A percentile compares a stretch with the other conserved stretches of the same genome.
phyloP scores from a whole-genome alignment of 352 stramenopile species.

The Phytophthora parvispora region DNA sequence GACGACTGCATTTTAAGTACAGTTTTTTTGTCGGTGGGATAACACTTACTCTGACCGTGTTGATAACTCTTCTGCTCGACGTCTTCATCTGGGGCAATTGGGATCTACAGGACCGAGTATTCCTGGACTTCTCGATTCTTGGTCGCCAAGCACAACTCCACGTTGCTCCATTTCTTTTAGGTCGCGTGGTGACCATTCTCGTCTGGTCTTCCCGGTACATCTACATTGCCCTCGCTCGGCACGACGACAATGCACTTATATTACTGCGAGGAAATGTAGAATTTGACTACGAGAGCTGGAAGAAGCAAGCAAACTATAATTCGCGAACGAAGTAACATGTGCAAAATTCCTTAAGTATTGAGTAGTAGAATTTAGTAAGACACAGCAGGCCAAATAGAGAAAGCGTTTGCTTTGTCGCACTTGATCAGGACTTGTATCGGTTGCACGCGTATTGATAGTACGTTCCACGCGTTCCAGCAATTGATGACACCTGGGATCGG shows the following conservation, averaged over 20 bases:
- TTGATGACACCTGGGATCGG: not conserved
- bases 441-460: not conserved
- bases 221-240: not conserved
- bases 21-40: not conserved
- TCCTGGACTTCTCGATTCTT: constrained; percentile 2
- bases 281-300: not conserved
- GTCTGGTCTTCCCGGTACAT: not conserved
- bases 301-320: not conserved
- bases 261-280: constrained; percentile 1
- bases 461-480: not conserved
- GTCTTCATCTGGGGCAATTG: not conserved
- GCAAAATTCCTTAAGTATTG: no score
- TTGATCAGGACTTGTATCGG: not conserved
- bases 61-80: not conserved
- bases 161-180: constrained; percentile 8
- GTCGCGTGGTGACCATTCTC: constrained; percentile 4
- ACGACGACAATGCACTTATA: constrained; percentile 3
- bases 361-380: no score
- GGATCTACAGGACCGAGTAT: constrained; percentile 10
- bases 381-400: no score
- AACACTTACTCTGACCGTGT: not conserved
- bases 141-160: not conserved
- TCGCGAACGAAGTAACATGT: no score
- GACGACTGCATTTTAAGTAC: not conserved
- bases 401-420: no score